Evolutionary conservation across 257 asterid species (phyloP).

Genomic region (Mentha longifolia): DNA sequence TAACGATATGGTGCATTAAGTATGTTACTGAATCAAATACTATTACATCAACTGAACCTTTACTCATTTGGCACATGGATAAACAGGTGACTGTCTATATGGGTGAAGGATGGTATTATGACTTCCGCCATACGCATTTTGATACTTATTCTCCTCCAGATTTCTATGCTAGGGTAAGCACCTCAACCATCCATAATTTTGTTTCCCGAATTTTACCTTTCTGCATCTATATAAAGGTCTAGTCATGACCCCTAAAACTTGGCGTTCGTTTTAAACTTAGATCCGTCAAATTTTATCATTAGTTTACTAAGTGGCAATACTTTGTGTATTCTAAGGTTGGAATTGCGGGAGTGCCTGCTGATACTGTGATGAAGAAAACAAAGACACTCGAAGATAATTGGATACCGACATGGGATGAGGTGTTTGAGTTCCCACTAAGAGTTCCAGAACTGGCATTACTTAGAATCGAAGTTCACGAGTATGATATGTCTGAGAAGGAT

Average conservation of each 20-base stretch:
- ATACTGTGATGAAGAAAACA: conserved; percentile 71
- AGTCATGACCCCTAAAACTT: not conserved
- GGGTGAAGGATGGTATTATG: conserved; percentile 97
- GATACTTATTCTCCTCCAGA: conserved; percentile 93
- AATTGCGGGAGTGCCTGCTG: conserved; percentile 81
- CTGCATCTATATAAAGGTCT: not conserved
- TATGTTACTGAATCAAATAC: conserved; percentile 21
- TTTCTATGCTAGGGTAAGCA: conserved; percentile 80
- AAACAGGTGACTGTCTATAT: conserved; percentile 78
- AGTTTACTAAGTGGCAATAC: not conserved
- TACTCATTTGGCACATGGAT: conserved; percentile 13
- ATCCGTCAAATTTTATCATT: not conserved
- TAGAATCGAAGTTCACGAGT: conserved; percentile 79
- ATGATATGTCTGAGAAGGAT: conserved; percentile 83
- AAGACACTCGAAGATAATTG: conserved; percentile 72
- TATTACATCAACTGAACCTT: conserved; percentile 10
- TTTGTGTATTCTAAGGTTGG: conserved; percentile 59
- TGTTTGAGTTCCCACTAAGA: conserved; percentile 70
- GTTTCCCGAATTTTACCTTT: conserved; percentile 7
- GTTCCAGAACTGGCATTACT: conserved; percentile 87
- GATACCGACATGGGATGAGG: conserved; percentile 85
- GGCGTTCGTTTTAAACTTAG: not conserved
- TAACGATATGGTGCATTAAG: not conserved
- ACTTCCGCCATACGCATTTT: conserved; percentile 72
- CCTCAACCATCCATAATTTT: not conserved